phyloP scores from a whole-genome alignment of 2,329 filamentous ascomycete species.

The Chalaropsis ovoidea region DNA sequence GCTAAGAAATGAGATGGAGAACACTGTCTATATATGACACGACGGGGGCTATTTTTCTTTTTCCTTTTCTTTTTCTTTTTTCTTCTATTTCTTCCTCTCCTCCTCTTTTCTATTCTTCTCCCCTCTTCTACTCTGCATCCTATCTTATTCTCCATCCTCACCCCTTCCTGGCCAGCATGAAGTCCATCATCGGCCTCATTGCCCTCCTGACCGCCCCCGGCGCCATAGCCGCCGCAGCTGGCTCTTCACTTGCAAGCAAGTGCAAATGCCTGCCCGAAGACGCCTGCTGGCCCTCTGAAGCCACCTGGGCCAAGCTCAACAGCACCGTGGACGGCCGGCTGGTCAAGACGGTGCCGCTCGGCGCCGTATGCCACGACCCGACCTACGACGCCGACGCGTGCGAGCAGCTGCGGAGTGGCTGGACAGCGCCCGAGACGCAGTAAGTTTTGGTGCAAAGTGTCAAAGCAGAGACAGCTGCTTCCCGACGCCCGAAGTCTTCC shows the following conservation, averaged over 20 bases:
- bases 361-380: conserved; percentile 42
- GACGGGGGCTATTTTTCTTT: no score
- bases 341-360: conserved; percentile 44
- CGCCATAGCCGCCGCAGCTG: neutral
- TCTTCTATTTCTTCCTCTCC: no score
- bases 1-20: no score
- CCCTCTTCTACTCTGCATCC: no score
- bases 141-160: neutral
- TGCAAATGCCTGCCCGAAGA: conserved; percentile 45
- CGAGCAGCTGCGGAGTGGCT: conserved; percentile 32
- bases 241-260: conserved; percentile 8
- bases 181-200: conserved; percentile 10
- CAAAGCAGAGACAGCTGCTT: no score
- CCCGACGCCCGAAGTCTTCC: no score
- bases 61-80: no score
- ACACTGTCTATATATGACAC: no score
- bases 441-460: no score
- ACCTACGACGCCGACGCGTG: conserved; percentile 39
- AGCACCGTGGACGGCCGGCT: conserved; percentile 41
- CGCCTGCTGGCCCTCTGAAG: conserved; percentile 41
- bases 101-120: no score
- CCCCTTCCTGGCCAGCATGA: neutral
- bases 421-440: conserved; percentile 33
- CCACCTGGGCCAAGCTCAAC: conserved; percentile 44
- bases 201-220: conserved; percentile 6